phyloP scores from a whole-genome alignment of 169 alveolate genomes.

The Cryptosporidium meleagridis region DNA sequence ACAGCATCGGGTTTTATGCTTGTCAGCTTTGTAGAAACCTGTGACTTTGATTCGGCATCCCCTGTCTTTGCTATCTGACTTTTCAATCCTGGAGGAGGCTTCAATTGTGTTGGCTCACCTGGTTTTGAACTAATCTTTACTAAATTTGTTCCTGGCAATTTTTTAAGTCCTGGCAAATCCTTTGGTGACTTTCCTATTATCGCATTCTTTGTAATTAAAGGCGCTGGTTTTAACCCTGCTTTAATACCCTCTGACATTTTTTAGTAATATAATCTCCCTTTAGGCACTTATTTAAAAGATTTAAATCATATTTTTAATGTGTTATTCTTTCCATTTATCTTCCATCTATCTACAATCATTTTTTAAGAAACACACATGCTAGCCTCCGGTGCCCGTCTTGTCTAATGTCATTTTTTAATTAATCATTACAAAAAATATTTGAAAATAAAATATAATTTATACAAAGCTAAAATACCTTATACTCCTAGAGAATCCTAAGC shows the following conservation, averaged over 20 bases:
- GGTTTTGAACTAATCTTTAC: background rate
- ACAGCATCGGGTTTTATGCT: background rate
- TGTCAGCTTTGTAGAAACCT: background rate
- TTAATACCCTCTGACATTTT: conserved; percentile 14
- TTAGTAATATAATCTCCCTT: background rate
- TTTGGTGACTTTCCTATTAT: conserved; percentile 9
- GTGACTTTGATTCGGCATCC: background rate
- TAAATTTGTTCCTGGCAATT: background rate
- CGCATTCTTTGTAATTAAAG: background rate
- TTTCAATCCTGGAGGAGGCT: background rate
- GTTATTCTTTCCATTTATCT: background rate
- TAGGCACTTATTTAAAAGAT: background rate
- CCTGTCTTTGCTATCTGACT: background rate
- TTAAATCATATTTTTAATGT: background rate
- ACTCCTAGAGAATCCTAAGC: background rate
- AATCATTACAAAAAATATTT: too few species aligned
- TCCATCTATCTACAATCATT: background rate
- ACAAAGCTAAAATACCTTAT: background rate
- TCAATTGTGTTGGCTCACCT: background rate
- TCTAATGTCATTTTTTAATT: background rate
- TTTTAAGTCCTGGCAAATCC: conserved; percentile 13
- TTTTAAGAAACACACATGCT: conserved; percentile 8
- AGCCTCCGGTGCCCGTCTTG: background rate
- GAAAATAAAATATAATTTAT: background rate
- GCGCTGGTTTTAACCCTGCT: conserved; percentile 2